phyloP scores from a whole-genome alignment of 2,329 filamentous ascomycete species.

The Claviceps maximensis region DNA sequence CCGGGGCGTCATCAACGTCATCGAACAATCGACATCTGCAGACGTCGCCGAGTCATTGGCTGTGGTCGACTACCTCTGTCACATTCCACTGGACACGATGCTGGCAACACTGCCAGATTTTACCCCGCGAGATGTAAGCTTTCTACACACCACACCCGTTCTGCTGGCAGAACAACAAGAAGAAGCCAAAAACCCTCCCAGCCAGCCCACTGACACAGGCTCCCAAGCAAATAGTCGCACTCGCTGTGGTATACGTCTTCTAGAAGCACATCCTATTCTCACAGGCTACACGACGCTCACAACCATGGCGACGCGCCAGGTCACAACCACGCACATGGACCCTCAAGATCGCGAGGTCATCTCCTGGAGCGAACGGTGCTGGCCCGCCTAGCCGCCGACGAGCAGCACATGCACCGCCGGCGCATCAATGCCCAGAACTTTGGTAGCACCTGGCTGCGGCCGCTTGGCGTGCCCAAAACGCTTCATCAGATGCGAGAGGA shows the following conservation, averaged over 20 bases:
- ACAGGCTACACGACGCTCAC: slow-evolving; percentile 20
- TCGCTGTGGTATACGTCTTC: slow-evolving; percentile 61
- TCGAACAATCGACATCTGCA: background rate
- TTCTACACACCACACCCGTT: background rate
- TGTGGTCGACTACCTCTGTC: background rate
- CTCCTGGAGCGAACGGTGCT: slow-evolving; percentile 48
- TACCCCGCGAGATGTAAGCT: slow-evolving; percentile 54
- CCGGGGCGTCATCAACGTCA: background rate
- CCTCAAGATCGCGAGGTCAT: slow-evolving; percentile 28
- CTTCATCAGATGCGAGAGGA: slow-evolving; percentile 85
- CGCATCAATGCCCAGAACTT: slow-evolving; percentile 76
- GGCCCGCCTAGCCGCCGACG: slow-evolving; percentile 59
- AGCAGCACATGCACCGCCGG: slow-evolving; percentile 61
- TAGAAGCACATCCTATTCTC: slow-evolving; percentile 31
- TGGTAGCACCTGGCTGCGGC: slow-evolving; percentile 80
- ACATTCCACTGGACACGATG: slow-evolving; percentile 25
- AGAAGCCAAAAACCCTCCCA: background rate
- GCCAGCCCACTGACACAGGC: background rate
- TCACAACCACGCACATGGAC: slow-evolving; percentile 18
- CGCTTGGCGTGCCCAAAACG: slow-evolving; percentile 78
- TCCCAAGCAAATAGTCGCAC: slow-evolving; percentile 41
- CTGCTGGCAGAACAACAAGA: no score
- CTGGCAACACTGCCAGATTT: slow-evolving; percentile 53
- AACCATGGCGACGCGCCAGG: slow-evolving; percentile 16
- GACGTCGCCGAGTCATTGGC: background rate